Evolutionary conservation across 2,329 filamentous ascomycete genomes (phyloP).

Genomic region (Xylariaceae sp.): DNA sequence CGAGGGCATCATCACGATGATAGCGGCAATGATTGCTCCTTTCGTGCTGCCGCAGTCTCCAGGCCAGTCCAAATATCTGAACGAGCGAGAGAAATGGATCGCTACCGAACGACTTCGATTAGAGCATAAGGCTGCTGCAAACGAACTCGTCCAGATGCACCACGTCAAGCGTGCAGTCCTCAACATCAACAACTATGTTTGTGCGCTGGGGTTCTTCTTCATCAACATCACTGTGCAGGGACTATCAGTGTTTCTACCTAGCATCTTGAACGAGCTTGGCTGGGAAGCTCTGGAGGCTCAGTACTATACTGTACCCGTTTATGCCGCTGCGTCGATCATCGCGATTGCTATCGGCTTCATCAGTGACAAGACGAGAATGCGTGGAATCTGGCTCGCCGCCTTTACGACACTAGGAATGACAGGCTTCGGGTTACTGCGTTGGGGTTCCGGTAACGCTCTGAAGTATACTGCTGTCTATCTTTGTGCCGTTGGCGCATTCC

Average conservation of each 20-base stretch:
- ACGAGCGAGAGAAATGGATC: constrained; percentile 49
- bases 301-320: constrained; percentile 43
- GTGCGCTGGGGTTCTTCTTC: constrained; percentile 54
- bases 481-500: constrained; percentile 53
- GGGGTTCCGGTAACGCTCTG: constrained; percentile 29
- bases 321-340: constrained; percentile 37
- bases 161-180: constrained; percentile 49
- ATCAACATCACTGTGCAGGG: constrained; percentile 59
- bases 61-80: constrained; percentile 46
- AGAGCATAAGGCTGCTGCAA: constrained; percentile 43
- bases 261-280: constrained; percentile 41
- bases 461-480: constrained; percentile 53
- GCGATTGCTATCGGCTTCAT: constrained; percentile 37
- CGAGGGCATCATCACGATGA: constrained; percentile 52
- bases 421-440: constrained; percentile 51
- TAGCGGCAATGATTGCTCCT: constrained; percentile 45
- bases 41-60: constrained; percentile 50
- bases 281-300: constrained; percentile 39
- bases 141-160: constrained; percentile 43
- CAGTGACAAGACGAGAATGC: constrained; percentile 40
- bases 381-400: constrained; percentile 38
- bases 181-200: constrained; percentile 58
- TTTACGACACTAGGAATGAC: constrained; percentile 42
- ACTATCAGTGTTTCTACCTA: constrained; percentile 46
- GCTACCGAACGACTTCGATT: constrained; percentile 47